Conservation (phyloP, 1,284 basidiomycete species). For the Mycosarcoma mackinlayi region DNA sequence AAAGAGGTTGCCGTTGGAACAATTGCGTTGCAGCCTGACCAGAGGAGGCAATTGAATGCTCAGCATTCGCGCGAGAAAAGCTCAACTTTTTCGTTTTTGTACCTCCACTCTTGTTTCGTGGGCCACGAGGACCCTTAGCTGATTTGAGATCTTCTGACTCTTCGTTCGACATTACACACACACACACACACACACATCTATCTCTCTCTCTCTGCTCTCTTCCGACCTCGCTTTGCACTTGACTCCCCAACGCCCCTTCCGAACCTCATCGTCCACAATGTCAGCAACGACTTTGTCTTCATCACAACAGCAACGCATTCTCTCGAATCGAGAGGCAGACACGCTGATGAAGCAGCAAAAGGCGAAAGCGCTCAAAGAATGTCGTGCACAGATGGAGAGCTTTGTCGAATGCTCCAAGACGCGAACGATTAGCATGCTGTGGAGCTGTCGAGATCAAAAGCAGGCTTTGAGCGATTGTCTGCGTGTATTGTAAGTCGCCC, state of each 20-base stretch:
- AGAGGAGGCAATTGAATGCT: too few relatives aligned
- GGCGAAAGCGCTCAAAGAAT: constrained; percentile 32
- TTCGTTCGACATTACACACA: too few relatives aligned
- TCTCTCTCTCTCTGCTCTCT: too few relatives aligned
- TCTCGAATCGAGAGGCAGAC: constrained; percentile 43
- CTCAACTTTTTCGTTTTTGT: too few relatives aligned
- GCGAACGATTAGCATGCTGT: constrained; percentile 39
- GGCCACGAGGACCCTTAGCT: too few relatives aligned
- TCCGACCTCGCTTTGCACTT: too few relatives aligned
- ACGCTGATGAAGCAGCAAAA: constrained; percentile 43
- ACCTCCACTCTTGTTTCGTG: too few relatives aligned
- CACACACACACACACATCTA: too few relatives aligned
- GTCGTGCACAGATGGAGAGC: constrained; percentile 36
- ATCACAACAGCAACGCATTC: constrained; percentile 18
- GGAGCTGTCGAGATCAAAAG: constrained; percentile 34
- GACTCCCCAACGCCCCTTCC: neutral
- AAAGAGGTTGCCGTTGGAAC: too few relatives aligned
- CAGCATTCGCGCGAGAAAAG: too few relatives aligned
- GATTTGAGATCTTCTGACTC: too few relatives aligned
- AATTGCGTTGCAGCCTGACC: too few relatives aligned
- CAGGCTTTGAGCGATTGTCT: constrained; percentile 23
- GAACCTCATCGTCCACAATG: neutral
- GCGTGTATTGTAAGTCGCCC: constrained; percentile 34
- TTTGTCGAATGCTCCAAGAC: constrained; percentile 43
- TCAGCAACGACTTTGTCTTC: constrained; percentile 5